A percentile compares a stretch with the other conserved stretches of the same genome.
Evolutionary conservation across 305 asterid genomes (phyloP).

Genomic region (Fraxinus sp.): DNA sequence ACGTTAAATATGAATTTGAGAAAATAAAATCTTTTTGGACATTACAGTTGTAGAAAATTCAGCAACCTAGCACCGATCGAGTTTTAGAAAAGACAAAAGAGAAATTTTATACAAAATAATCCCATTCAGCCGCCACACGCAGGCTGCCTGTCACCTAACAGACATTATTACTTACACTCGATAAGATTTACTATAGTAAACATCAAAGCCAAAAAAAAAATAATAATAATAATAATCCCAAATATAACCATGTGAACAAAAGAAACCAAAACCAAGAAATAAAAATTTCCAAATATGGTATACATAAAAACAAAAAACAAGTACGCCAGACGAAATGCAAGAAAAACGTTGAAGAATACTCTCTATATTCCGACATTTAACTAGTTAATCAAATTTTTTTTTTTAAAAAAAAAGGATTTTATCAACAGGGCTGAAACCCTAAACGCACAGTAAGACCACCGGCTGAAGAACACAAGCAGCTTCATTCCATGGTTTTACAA

Average conservation of each 20-base stretch:
- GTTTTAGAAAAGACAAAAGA: not conserved
- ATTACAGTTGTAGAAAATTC: not conserved
- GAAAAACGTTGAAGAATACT: not conserved
- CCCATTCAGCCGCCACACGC: not conserved
- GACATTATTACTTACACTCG: not conserved
- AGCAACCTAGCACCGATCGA: not conserved
- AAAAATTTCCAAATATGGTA: not conserved
- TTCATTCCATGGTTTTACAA: slow-evolving; percentile 24
- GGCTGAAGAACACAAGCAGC: slow-evolving; percentile 2
- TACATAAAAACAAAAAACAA: not conserved
- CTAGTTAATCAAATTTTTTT: not conserved
- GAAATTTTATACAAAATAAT: not conserved
- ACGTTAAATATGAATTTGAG: not conserved
- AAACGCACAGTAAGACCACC: slow-evolving; percentile 22
- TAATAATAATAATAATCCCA: not conserved
- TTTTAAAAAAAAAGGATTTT: not conserved
- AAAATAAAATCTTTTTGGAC: not conserved
- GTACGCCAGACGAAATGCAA: not conserved
- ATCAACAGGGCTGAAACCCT: slow-evolving; percentile 16
- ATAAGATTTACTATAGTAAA: not conserved
- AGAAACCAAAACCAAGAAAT: not conserved
- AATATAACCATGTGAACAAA: not conserved
- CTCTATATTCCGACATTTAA: slow-evolving; percentile 11
- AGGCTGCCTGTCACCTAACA: not conserved
- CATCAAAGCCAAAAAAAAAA: not conserved